phyloP scores from a whole-genome alignment of 1,139 yeast genomes.

The Tardiomyces digboiensis region DNA sequence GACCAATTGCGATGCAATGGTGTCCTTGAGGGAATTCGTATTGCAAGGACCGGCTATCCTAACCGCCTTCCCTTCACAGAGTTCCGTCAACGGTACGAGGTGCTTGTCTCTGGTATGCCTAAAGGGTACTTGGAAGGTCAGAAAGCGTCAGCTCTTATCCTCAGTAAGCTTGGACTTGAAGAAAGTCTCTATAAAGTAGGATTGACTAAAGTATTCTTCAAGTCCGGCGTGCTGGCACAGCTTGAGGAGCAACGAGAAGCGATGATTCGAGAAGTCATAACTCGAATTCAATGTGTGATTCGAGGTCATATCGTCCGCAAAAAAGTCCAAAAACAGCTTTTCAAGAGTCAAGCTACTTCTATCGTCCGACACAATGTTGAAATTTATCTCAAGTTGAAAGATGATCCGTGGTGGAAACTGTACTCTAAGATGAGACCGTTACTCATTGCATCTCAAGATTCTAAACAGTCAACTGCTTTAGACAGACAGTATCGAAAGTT shows the following conservation, averaged over 20 bases:
- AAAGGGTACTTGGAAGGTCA: constrained; percentile 33
- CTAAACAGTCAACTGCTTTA: constrained; percentile 43
- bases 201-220: constrained; percentile 84
- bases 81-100: constrained; percentile 64
- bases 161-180: constrained; percentile 53
- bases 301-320: constrained; percentile 57
- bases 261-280: constrained; percentile 45
- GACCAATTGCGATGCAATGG: constrained; percentile 95
- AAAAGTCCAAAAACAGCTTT: constrained; percentile 40
- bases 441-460: constrained; percentile 54
- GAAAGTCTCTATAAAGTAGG: constrained; percentile 66
- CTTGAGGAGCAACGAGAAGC: constrained; percentile 74
- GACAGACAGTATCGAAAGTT: constrained; percentile 51
- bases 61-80: constrained; percentile 81
- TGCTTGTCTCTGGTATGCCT: constrained; percentile 41
- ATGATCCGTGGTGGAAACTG: constrained; percentile 76
- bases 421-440: constrained; percentile 69
- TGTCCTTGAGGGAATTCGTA: constrained; percentile 95
- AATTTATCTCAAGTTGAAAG: constrained; percentile 40
- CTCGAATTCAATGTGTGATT: constrained; percentile 55
- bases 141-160: constrained; percentile 59
- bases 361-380: constrained; percentile 56
- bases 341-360: constrained; percentile 62
- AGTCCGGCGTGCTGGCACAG: constrained; percentile 92
- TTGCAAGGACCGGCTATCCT: constrained; percentile 96